Evolutionary conservation across 1,284 basidiomycete genomes (phyloP).

Genomic region (Wolfiporia cocos): DNA sequence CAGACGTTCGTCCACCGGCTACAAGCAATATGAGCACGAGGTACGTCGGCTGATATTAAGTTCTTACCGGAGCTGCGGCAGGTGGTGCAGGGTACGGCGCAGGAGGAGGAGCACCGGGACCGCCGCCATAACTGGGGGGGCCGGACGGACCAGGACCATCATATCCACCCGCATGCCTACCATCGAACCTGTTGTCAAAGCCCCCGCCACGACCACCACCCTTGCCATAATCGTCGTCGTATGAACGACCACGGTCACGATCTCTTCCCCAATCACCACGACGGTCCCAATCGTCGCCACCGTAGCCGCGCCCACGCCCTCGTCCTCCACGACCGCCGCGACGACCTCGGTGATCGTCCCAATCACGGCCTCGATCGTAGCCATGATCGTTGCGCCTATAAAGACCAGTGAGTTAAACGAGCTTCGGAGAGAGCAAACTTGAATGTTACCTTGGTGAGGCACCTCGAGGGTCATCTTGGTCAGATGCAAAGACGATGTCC

Average conservation of each 20-base stretch:
- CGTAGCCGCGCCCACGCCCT: slow-evolving; percentile 24
- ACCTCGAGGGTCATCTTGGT: slow-evolving; percentile 39
- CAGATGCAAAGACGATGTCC: slow-evolving; percentile 88
- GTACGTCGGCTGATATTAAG: neutral
- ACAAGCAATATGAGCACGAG: neutral
- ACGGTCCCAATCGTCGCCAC: slow-evolving; percentile 36
- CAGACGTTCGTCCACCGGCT: slow-evolving; percentile 60
- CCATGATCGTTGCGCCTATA: slow-evolving; percentile 19
- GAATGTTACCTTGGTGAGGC: slow-evolving; percentile 18
- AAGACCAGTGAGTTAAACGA: neutral
- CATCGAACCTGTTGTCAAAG: slow-evolving; percentile 27
- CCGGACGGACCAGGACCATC: slow-evolving; percentile 22
- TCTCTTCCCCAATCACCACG: slow-evolving; percentile 39
- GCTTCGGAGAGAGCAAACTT: neutral
- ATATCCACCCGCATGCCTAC: slow-evolving; percentile 27
- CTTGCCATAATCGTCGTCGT: slow-evolving; percentile 37
- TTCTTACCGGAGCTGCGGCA: slow-evolving; percentile 21
- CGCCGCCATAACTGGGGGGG: slow-evolving; percentile 21
- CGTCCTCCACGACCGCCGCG: slow-evolving; percentile 28
- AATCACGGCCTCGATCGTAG: slow-evolving; percentile 36
- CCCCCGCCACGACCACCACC: slow-evolving; percentile 28
- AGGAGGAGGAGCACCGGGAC: slow-evolving; percentile 16
- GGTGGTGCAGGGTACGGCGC: slow-evolving; percentile 23
- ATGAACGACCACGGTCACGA: slow-evolving; percentile 38
- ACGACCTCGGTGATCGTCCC: slow-evolving; percentile 38